Conservation (phyloP, 345 rosid genomes). For the Pugionium cornutum region DNA sequence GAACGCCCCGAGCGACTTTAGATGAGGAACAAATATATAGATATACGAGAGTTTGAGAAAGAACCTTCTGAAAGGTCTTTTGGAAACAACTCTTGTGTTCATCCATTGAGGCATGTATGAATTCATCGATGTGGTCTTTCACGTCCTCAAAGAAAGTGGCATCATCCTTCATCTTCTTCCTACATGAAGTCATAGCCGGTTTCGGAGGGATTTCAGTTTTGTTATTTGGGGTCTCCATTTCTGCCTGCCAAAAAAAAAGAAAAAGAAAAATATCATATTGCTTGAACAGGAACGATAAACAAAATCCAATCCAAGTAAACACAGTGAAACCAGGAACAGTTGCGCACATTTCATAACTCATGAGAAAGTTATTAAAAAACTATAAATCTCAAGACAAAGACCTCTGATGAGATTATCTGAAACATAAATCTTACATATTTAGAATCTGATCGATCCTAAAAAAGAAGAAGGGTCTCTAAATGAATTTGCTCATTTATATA, state of each 20-base stretch:
- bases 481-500: not conserved
- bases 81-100: constrained; percentile 82
- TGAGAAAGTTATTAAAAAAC: not conserved
- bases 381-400: not conserved
- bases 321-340: constrained; percentile 1
- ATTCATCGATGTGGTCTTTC: constrained; percentile 86
- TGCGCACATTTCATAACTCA: not conserved
- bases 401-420: not conserved
- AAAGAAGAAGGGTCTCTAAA: not conserved
- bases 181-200: constrained; percentile 56
- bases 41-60: constrained; percentile 7
- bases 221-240: constrained; percentile 46
- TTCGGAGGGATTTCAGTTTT: constrained; percentile 34
- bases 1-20: not conserved
- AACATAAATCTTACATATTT: not conserved
- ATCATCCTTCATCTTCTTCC: constrained; percentile 68
- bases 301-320: not conserved
- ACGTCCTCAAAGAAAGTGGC: constrained; percentile 77
- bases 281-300: not conserved
- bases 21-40: constrained; percentile 1
- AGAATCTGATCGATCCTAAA: not conserved
- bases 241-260: constrained; percentile 2
- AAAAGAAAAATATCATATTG: not conserved
- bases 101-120: constrained; percentile 77
- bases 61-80: constrained; percentile 75